Conservation (phyloP, 2,329 filamentous ascomycete species). For the Cryphonectria radicalis region DNA sequence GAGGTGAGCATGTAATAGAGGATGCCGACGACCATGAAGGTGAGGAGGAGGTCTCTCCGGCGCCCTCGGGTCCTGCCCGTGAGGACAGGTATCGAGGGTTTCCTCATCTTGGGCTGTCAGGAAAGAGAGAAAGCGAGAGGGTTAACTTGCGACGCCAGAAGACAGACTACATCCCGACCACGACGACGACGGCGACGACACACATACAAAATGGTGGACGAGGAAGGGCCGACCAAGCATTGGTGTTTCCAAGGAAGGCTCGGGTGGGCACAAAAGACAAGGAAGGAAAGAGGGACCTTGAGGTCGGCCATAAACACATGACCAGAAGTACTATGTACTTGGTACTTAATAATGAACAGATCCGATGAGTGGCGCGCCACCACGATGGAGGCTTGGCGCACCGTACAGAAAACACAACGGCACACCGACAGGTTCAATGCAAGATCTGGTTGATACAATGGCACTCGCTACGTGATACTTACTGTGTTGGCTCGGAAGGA, state of each 20-base stretch:
- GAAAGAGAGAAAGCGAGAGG: not conserved
- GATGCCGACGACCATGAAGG: conserved; percentile 20
- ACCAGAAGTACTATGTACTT: not conserved
- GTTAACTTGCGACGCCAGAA: not conserved
- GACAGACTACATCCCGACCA: not conserved
- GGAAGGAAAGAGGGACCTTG: not conserved
- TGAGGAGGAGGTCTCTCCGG: conserved; percentile 11
- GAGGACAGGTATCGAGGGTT: conserved; percentile 11
- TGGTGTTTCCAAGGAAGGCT: not conserved
- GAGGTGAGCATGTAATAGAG: conserved; percentile 25
- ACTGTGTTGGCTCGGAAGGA: not conserved
- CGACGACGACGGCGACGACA: not conserved
- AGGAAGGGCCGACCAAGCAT: too few species aligned
- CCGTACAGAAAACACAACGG: not conserved
- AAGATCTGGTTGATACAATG: not conserved
- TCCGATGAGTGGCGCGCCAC: not conserved
- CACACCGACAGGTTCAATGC: too few species aligned
- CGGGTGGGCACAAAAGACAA: not conserved
- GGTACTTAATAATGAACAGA: too few species aligned
- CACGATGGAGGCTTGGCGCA: not conserved
- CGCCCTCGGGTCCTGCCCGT: conserved; percentile 15
- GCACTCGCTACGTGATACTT: not conserved
- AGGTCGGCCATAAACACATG: not conserved
- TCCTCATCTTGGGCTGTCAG: conserved; percentile 7
- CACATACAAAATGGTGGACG: not conserved